Conservation (phyloP, 345 rosid genomes). For the Lumnitzera racemosa region DNA sequence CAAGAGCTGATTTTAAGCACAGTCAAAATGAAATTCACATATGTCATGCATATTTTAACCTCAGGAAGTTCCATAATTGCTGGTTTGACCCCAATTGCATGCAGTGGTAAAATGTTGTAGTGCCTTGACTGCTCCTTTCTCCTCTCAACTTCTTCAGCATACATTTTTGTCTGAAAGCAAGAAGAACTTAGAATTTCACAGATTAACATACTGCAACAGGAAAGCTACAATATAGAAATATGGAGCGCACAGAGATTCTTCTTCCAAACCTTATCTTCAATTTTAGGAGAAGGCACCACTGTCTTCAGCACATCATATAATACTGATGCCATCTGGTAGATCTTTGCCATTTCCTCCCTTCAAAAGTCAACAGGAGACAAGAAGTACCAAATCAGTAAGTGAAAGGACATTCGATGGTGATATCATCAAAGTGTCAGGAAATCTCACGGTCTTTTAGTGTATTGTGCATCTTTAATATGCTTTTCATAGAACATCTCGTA, state of each 20-base stretch:
- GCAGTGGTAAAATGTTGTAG: conserved; percentile 82
- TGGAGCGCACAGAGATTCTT: conserved; percentile 3
- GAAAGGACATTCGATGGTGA: conserved; percentile 7
- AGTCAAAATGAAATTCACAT: conserved; percentile 12
- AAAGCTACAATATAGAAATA: conserved; percentile 4
- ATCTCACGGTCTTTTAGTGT: conserved; percentile 72
- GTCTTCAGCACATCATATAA: conserved; percentile 71
- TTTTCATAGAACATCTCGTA: conserved; percentile 59
- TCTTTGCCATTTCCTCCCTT: conserved; percentile 95
- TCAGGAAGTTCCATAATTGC: conserved; percentile 82
- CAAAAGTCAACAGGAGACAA: conserved; percentile 17
- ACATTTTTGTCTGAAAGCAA: conserved; percentile 40
- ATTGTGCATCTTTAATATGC: conserved; percentile 48
- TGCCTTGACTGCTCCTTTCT: conserved; percentile 45
- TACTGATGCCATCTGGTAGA: conserved; percentile 77
- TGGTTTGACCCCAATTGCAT: conserved; percentile 58
- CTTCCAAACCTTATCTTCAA: conserved; percentile 54
- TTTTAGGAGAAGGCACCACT: conserved; percentile 39
- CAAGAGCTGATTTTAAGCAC: neutral
- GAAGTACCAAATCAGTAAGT: conserved; percentile 9
- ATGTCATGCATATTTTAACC: conserved; percentile 37
- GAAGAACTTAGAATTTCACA: conserved; percentile 10
- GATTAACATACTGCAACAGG: conserved; percentile 12
- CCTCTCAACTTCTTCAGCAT: conserved; percentile 60
- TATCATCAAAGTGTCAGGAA: conserved; percentile 6